These are phyloP conservation scores for Penicillium egyptiacum DNA, from an alignment of 495 filamentous ascomycete species.

Conservation along the genomic window DNA sequence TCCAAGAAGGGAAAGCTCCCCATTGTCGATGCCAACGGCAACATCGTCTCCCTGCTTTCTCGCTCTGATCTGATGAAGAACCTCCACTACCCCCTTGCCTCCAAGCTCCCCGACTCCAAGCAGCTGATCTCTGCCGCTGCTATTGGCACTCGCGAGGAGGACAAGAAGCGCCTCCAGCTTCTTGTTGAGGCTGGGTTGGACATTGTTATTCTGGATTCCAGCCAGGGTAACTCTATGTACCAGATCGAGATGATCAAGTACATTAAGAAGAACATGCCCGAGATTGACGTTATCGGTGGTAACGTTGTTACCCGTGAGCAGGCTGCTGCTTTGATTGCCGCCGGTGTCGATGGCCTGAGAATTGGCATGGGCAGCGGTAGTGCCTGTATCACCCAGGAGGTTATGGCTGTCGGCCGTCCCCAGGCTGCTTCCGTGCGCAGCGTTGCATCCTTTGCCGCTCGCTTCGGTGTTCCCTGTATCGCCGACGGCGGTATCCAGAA, in stretches of 20 bases:
- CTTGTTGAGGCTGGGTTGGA: slow-evolving; percentile 94
- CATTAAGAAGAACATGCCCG: slow-evolving; percentile 81
- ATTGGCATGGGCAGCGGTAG: slow-evolving; percentile 99
- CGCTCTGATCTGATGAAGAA: slow-evolving; percentile 99
- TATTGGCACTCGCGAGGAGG: slow-evolving; percentile 90
- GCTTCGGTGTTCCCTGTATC: slow-evolving; percentile 96
- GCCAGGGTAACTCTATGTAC: slow-evolving; percentile 96
- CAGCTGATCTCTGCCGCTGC: slow-evolving; percentile 94
- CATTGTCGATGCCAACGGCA: slow-evolving; percentile 82
- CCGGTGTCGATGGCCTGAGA: slow-evolving; percentile 91
- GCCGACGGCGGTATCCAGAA: slow-evolving; percentile 98
- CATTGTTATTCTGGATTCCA: slow-evolving; percentile 91
- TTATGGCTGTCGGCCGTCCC: slow-evolving; percentile 97
- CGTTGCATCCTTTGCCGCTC: slow-evolving; percentile 81
- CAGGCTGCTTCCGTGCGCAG: slow-evolving; percentile 91
- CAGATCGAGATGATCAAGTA: slow-evolving; percentile 97
- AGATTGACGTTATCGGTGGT: slow-evolving; percentile 91
- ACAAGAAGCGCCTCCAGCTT: slow-evolving; percentile 80
- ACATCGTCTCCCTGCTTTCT: slow-evolving; percentile 91
- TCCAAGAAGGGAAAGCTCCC: slow-evolving; percentile 99
- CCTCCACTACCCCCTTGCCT: slow-evolving; percentile 92
- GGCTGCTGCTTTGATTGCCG: slow-evolving; percentile 86
- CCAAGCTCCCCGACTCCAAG: slow-evolving; percentile 95
- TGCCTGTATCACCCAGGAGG: slow-evolving; percentile 98
- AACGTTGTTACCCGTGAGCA: slow-evolving; percentile 98